phyloP scores from a whole-genome alignment of 139 green algal species.

The Zygnema circumcarinatum region DNA sequence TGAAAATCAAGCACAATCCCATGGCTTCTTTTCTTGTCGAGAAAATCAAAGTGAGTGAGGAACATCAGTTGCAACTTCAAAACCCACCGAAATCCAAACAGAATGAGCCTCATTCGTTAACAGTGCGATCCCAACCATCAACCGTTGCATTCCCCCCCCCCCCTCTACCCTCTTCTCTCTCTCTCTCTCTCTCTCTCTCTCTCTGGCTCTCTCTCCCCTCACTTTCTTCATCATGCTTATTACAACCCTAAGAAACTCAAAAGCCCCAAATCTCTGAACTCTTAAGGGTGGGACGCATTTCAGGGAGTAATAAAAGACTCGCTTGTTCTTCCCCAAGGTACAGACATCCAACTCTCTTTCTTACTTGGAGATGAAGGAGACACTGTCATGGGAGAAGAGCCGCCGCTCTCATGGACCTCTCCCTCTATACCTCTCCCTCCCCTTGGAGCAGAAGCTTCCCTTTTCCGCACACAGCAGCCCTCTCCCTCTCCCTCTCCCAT shows the following conservation, averaged over 20 bases:
- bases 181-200: conserved; percentile 11
- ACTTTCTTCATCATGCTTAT: not conserved
- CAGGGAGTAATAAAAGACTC: conserved; percentile 31
- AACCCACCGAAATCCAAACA: not conserved
- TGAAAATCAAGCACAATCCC: conserved; percentile 45
- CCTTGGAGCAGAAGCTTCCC: not conserved
- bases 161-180: not conserved
- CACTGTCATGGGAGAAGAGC: not conserved
- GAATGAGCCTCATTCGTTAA: not conserved
- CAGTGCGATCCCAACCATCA: not conserved
- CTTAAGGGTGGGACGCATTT: not conserved
- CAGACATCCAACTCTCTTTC: conserved; percentile 12
- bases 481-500: too few relatives aligned
- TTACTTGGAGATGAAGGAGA: not conserved
- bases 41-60: conserved; percentile 23
- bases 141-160: not conserved
- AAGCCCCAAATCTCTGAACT: not conserved
- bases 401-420: not conserved
- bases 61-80: not conserved
- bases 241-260: not conserved
- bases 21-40: conserved; percentile 29
- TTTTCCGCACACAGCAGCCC: too few relatives aligned
- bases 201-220: not conserved
- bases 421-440: not conserved
- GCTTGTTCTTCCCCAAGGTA: conserved; percentile 30